Evolutionary conservation across 208 protist species (phyloP).

Genomic region (Vickermania spadyakhi): DNA sequence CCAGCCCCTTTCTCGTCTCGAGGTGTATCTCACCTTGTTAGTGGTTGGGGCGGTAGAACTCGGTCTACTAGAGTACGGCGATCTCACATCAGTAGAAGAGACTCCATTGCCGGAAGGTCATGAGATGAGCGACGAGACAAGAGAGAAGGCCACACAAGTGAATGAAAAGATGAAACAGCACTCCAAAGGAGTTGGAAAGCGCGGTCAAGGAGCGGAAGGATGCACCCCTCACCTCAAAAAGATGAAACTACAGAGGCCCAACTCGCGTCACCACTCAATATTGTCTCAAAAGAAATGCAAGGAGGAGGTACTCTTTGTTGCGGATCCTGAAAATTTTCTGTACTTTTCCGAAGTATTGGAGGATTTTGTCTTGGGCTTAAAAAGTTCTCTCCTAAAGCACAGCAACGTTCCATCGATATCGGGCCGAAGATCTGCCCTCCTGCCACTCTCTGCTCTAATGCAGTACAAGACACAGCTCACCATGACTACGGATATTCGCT

Average conservation of each 20-base stretch:
- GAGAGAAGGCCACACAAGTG: neutral
- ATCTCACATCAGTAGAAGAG: too few relatives aligned
- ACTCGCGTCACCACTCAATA: neutral
- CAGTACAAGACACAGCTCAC: neutral
- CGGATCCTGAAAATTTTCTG: neutral
- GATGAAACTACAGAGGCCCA: too few relatives aligned
- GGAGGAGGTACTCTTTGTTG: neutral
- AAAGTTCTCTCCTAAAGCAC: neutral
- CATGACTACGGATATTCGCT: slow-evolving; percentile 44
- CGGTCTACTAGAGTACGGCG: slow-evolving; percentile 13
- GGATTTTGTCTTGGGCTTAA: neutral
- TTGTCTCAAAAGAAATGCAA: too few relatives aligned
- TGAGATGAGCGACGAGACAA: neutral
- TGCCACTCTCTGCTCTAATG: neutral
- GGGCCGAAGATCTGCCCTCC: neutral
- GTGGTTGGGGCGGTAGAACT: slow-evolving; percentile 55
- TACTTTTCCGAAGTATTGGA: neutral
- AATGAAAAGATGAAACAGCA: neutral
- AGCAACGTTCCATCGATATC: too few relatives aligned
- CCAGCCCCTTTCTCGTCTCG: slow-evolving; percentile 25
- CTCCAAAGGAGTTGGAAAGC: neutral
- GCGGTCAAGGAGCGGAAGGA: neutral
- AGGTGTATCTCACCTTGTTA: slow-evolving; percentile 51
- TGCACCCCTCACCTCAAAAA: too few relatives aligned
- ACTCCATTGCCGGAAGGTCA: neutral